Conservation (phyloP, 2,329 filamentous ascomycete genomes). For the Thelonectria olida region DNA sequence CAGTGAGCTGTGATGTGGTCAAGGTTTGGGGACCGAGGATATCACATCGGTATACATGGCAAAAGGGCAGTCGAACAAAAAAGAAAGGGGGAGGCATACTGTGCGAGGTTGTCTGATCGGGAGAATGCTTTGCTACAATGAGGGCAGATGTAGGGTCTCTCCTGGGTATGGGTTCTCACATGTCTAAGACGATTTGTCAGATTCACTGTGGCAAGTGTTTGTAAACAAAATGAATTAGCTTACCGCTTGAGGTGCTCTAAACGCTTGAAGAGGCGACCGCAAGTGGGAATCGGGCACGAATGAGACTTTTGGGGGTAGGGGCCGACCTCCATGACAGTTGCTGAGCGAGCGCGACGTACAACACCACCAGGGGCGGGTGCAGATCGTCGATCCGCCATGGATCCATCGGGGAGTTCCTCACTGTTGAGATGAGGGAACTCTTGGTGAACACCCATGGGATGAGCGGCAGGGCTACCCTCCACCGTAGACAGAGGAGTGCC, state of each 20-base stretch:
- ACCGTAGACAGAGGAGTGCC: conserved; percentile 88
- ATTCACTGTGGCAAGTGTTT: conserved; percentile 2
- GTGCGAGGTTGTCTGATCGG: conserved; percentile 97
- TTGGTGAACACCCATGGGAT: conserved; percentile 75
- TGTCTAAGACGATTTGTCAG: conserved; percentile 70
- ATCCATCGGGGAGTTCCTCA: conserved; percentile 68
- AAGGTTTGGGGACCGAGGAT: conserved; percentile 8
- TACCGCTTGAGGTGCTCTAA: conserved; percentile 99
- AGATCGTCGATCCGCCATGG: conserved; percentile 63
- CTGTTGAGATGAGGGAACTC: conserved; percentile 72
- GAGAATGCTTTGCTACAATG: conserved; percentile 99
- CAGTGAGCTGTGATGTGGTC: neutral
- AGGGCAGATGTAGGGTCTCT: conserved; percentile 96
- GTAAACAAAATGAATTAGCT: conserved; percentile 55
- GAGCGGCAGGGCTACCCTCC: conserved; percentile 82
- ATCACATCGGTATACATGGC: neutral
- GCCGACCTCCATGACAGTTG: conserved; percentile 94
- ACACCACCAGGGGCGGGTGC: conserved; percentile 78
- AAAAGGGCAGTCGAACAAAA: conserved; percentile 14
- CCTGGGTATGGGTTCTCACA: conserved; percentile 98
- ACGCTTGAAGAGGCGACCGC: conserved; percentile 96
- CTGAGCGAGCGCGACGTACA: conserved; percentile 89
- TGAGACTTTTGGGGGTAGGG: conserved; percentile 98
- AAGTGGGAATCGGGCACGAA: conserved; percentile 98
- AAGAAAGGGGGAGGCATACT: conserved; percentile 70